Evolutionary conservation across 768 basidiomycete species (phyloP), one percentile per base, ranked within the genome.

Genomic region (Albatrellus ellisii): DNA sequence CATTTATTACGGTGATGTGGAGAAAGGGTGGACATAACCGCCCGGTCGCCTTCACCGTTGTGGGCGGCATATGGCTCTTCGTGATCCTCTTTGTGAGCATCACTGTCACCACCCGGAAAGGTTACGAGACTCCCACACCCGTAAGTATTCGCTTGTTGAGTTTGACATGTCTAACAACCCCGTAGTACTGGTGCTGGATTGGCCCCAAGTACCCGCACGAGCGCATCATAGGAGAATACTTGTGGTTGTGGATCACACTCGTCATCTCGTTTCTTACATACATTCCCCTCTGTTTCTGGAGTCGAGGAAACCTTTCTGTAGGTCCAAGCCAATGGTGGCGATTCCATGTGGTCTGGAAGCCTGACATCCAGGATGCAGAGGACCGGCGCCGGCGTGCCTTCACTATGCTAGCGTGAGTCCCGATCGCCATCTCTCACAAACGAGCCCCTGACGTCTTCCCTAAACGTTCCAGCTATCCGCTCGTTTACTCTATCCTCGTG

Each of bases 201-300:
- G n/a, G n/a, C n/a, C n/a, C n/a, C 4, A 26, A 52, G 9, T 62
- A 55, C 49, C 24, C 52, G 1, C 44, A 45, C 1, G 56, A 61
- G 44, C 56, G 61, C 14, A 54, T 68, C 12, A 58, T 45, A 35
- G 66, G 63, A 1, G 67, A 68, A 50, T 69, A 69, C 41, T 21
- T 66, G 12, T 69, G 69, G 69, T 54, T 69, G 31, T 68, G 69
- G 69, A 33, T 64, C 28, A 57, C 66, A 4, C 53, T 68, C 4
- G 48, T 52, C 21, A 44, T 60, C 32, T 65, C 65, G 4, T 40
- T 57, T 18, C 12, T 60, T 3, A 42, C 57, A 1, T 69, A 67
- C 44, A 47, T 61, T 40, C 56, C 59, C 0, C 56, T 67, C 12
- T 66, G 57, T 48, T 54, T 66, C 42, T 61, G 62, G 56, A 55